Evolutionary conservation across 2,329 filamentous ascomycete species (phyloP).

Genomic region (Sclerotinia minor): DNA sequence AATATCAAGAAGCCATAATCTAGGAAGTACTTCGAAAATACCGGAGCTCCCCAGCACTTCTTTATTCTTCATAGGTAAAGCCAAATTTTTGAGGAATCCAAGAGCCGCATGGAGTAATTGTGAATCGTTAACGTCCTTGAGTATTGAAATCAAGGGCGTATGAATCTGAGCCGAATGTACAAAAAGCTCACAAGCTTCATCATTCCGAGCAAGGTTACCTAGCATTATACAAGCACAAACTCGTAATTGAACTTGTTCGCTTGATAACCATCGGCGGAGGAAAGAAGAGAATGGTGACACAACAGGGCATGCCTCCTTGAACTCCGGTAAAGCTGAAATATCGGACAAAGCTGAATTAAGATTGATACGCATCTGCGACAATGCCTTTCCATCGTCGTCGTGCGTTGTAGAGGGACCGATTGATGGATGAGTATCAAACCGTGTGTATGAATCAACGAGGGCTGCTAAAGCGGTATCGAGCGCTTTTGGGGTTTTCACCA

Average conservation of each 20-base stretch:
- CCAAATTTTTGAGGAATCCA: slow-evolving; percentile 64
- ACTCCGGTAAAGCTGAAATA: slow-evolving; percentile 52
- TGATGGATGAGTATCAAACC: slow-evolving; percentile 43
- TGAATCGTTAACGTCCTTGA: slow-evolving; percentile 48
- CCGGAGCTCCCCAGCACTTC: slow-evolving; percentile 47
- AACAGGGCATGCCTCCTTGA: slow-evolving; percentile 47
- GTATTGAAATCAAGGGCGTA: slow-evolving; percentile 48
- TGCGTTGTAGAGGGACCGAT: slow-evolving; percentile 32
- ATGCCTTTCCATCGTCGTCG: slow-evolving; percentile 50
- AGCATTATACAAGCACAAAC: slow-evolving; percentile 60
- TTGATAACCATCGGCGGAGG: slow-evolving; percentile 51
- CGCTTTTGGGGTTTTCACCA: slow-evolving; percentile 44
- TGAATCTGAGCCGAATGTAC: slow-evolving; percentile 50
- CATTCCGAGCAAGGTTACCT: slow-evolving; percentile 62
- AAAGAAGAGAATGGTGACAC: slow-evolving; percentile 46
- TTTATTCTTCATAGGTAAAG: slow-evolving; percentile 59
- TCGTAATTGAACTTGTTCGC: slow-evolving; percentile 49
- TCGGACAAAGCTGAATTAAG: slow-evolving; percentile 55
- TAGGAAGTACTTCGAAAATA: slow-evolving; percentile 54
- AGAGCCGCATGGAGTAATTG: slow-evolving; percentile 59
- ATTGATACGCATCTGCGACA: slow-evolving; percentile 52
- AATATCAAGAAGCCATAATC: slow-evolving; percentile 55
- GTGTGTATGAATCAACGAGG: slow-evolving; percentile 51
- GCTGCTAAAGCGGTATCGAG: slow-evolving; percentile 49
- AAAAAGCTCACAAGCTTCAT: slow-evolving; percentile 53